phyloP scores from a whole-genome alignment of 1,284 basidiomycete species.

The Hymenochaete sp. region DNA sequence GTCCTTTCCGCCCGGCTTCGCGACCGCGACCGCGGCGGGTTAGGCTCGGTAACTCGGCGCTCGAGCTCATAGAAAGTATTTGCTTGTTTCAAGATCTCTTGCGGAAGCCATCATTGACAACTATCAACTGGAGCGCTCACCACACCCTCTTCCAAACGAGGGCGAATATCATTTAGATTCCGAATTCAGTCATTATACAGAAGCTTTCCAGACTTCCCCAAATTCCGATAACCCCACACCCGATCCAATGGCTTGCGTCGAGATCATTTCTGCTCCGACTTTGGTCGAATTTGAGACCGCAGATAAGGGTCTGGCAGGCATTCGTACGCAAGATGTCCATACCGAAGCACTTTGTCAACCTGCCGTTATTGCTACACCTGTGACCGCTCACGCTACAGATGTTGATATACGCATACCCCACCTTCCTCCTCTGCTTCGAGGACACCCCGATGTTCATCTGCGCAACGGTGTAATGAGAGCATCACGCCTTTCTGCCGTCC shows the following conservation, averaged over 20 bases:
- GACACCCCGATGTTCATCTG: slow-evolving; percentile 64
- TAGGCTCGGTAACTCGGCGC: slow-evolving; percentile 44
- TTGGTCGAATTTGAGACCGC: slow-evolving; percentile 40
- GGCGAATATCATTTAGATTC: slow-evolving; percentile 10
- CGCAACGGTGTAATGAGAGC: slow-evolving; percentile 65
- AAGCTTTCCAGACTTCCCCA: too few relatives aligned
- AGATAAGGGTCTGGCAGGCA: slow-evolving; percentile 17
- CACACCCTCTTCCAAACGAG: slow-evolving; percentile 13
- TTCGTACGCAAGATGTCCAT: slow-evolving; percentile 17
- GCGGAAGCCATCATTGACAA: slow-evolving; percentile 15
- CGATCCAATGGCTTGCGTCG: slow-evolving; percentile 49
- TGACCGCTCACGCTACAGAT: slow-evolving; percentile 13
- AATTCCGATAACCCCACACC: slow-evolving; percentile 7
- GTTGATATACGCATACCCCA: slow-evolving; percentile 46
- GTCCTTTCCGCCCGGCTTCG: slow-evolving; percentile 57
- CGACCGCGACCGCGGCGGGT: slow-evolving; percentile 59
- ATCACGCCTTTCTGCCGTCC: slow-evolving; percentile 38
- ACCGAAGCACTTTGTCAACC: slow-evolving; percentile 13
- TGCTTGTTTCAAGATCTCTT: not conserved
- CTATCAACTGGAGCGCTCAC: slow-evolving; percentile 17
- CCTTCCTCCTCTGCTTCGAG: slow-evolving; percentile 56
- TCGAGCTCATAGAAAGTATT: slow-evolving; percentile 6
- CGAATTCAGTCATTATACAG: too few relatives aligned
- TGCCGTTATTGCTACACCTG: not conserved
- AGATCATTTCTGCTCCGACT: slow-evolving; percentile 42